Base-by-base conservation (phyloP, 495 filamentous ascomycete genomes). In the Neurospora sp. region DNA sequence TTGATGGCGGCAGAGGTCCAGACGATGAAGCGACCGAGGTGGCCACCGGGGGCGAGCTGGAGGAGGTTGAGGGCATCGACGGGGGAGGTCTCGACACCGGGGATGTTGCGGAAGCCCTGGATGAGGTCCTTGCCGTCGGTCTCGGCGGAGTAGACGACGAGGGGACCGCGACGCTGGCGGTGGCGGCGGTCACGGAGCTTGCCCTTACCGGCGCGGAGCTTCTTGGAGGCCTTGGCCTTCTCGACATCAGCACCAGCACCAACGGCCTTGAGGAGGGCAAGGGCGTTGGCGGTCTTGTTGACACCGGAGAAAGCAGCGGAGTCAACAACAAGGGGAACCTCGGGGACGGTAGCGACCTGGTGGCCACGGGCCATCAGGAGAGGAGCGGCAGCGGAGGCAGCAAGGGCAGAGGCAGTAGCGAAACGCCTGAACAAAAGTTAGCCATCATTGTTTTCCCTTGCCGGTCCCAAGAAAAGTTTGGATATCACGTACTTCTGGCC, bases 11-110 rank as follows among this genome's bases (percentile, higher is more conserved):
- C 89, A 73, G 96, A 97, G 77, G 96, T 95, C 96, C 96, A 99
- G 88, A 99, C 89, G 84, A 98, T 89, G 90, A 99, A 99, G 81
- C 96, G 96, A 79, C 96, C 96, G 81, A 99, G 93, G 86, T 99
- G 96, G 79, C 96, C 96, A 89, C 96, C 96, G 73, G 96, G 96
- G 76, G 96, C 96, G 81, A 99, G 93, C 87, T 98, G 96, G 82
- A 99, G 92, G 80, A 99, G 95, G 89, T 99, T 99, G 78, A 99
- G 90, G 74, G 93, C 88, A 86, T 91, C 94, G 83, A 99, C 96
- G 72, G 94, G 91, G 81, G 88, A 94, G 76, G 94, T 98, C 91
- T 99, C 96, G 78, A 98, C 95, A 87, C 96, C 96, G 77, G 96
- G 90, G 81, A 99, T 91, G 89, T 99, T 99, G 88, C 96, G 94